Conservation (phyloP, 352 stramenopile species). For the Phytophthora cryptogea region DNA sequence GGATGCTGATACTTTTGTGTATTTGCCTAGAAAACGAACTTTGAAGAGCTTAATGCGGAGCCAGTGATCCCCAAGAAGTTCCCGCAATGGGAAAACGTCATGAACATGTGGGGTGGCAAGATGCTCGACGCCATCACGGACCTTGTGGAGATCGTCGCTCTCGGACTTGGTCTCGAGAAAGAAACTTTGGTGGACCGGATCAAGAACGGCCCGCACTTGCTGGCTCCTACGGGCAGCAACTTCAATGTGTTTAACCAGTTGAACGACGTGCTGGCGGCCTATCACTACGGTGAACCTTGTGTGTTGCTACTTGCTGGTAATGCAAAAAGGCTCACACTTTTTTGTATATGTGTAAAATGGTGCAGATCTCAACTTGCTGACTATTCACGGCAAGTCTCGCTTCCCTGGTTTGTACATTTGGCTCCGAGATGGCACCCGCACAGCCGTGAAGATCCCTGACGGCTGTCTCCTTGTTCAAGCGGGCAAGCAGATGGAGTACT, state of each 20-base stretch:
- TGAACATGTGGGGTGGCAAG: slow-evolving; percentile 94
- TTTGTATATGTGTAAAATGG: slow-evolving; percentile 9
- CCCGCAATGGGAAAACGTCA: slow-evolving; percentile 85
- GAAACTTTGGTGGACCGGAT: slow-evolving; percentile 80
- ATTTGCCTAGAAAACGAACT: slow-evolving; percentile 60
- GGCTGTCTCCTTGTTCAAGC: slow-evolving; percentile 90
- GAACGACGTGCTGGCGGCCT: slow-evolving; percentile 90
- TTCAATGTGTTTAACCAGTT: slow-evolving; percentile 81
- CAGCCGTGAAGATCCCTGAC: slow-evolving; percentile 87
- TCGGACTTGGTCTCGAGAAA: slow-evolving; percentile 87
- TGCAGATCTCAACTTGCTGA: slow-evolving; percentile 92
- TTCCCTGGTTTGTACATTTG: slow-evolving; percentile 93
- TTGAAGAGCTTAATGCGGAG: slow-evolving; percentile 86
- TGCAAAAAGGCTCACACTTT: slow-evolving; percentile 4
- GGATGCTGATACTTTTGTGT: neutral
- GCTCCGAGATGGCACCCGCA: slow-evolving; percentile 87
- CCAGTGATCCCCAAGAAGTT: slow-evolving; percentile 87
- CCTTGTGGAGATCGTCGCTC: slow-evolving; percentile 87
- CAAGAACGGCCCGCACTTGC: slow-evolving; percentile 86
- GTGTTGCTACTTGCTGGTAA: neutral
- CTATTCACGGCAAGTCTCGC: slow-evolving; percentile 92
- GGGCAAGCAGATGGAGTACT: slow-evolving; percentile 93
- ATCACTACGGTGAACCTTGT: slow-evolving; percentile 79
- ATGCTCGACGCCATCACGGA: slow-evolving; percentile 83
- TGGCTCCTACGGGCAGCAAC: slow-evolving; percentile 91